Base-by-base conservation (phyloP, 2,329 filamentous ascomycete genomes). In the Pseudocercospora musae region DNA sequence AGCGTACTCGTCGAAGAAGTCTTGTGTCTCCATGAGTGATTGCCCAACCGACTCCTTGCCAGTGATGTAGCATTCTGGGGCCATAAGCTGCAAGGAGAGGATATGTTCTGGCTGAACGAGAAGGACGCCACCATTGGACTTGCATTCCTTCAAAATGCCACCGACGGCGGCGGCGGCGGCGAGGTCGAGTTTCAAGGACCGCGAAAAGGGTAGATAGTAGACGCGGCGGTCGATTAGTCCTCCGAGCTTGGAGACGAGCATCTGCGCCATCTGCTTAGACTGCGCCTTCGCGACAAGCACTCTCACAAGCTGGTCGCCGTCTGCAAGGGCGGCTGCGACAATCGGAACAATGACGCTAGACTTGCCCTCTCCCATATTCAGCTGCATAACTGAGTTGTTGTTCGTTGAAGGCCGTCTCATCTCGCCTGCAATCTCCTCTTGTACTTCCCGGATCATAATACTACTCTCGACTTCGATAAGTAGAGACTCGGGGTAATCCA, bases 341-440 rank as follows among this genome's bases (percentile, higher is more conserved):
- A 89, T 86, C 0, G 88, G 88, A 0, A 88, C 80, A 54, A 92
- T 90, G 1, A 90, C 84, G 0, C 87, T 88, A 0, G 86, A 86
- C 65, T 90, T 91, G 0, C 88, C 88, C 69, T 89, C 83, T 0
- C 88, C 88, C 87, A 91, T 91, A 65, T 89, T 89, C 1, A 91
- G 72, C 68, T 90, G 86, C 77, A 89, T 82, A 0, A 87, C 81
- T 0, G 80, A 72, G 66, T 87, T 89, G 9, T 49, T n/a, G 15
- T 52, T 75, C 0, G 82, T 84, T 0, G 68, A 60, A 0, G 87
- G 87, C 0, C 74, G 75, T 1, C 87, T 85, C n/a, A 85, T 90
- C 0, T 85, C 84, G 1, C 76, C 66, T 0, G 88, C 87, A 7
- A 91, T 87, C 4, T 86, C 79, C 0, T 88, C 78, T 66, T 91